Conservation (phyloP, 1,284 basidiomycete genomes). For the Phylloboletellus chloephorus region DNA sequence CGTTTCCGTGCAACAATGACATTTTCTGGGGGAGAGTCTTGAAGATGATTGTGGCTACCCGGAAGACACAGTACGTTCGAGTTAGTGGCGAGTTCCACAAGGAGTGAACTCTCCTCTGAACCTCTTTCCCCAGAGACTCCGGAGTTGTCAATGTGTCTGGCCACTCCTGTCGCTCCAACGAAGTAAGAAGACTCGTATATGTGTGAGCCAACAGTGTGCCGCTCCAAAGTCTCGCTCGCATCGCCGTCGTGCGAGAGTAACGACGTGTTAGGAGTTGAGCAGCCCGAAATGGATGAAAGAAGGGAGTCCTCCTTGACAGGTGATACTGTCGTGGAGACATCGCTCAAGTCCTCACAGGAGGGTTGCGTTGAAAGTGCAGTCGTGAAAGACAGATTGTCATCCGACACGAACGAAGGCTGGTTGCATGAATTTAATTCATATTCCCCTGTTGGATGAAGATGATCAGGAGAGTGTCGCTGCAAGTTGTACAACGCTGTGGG, state of each 20-base stretch:
- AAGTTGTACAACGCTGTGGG: background rate
- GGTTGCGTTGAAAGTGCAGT: constrained; percentile 26
- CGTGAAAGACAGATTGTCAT: constrained; percentile 22
- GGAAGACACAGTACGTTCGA: background rate
- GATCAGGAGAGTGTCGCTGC: constrained; percentile 4
- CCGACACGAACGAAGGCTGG: constrained; percentile 17
- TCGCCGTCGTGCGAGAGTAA: constrained; percentile 21
- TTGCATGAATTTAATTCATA: constrained; percentile 13
- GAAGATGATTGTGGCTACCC: background rate
- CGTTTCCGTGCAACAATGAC: constrained; percentile 1
- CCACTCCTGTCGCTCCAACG: background rate
- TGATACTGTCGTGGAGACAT: constrained; percentile 18
- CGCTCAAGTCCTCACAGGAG: constrained; percentile 21
- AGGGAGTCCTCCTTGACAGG: constrained; percentile 14
- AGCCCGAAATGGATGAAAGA: constrained; percentile 13
- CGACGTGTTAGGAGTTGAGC: constrained; percentile 26
- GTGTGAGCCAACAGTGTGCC: background rate
- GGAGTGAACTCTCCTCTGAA: background rate
- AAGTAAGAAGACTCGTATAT: background rate
- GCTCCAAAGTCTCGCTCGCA: constrained; percentile 10
- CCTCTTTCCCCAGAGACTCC: background rate
- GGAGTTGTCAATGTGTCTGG: background rate
- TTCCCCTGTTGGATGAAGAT: constrained; percentile 11
- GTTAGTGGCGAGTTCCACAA: background rate
- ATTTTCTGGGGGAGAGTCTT: background rate